These are phyloP conservation scores for Pyrus hybrid DNA, from an alignment of 331 rosid genomes.

Conservation along the genomic window DNA sequence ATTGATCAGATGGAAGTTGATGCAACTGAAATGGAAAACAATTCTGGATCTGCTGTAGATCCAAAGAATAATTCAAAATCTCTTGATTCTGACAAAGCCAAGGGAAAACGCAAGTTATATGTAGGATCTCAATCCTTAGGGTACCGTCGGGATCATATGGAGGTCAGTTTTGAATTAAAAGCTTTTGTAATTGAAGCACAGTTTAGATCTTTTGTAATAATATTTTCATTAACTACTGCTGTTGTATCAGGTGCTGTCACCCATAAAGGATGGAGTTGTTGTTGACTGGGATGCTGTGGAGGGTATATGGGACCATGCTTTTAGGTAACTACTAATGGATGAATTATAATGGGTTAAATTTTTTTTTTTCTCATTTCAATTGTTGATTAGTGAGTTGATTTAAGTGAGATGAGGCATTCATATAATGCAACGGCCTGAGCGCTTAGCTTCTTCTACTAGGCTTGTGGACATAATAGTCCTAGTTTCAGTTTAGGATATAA, in stretches of 20 bases:
- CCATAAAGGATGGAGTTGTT: slow-evolving; percentile 83
- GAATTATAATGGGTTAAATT: not conserved
- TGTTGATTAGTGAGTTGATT: not conserved
- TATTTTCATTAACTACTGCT: slow-evolving; percentile 2
- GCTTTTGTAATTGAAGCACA: not conserved
- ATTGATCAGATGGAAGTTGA: slow-evolving; percentile 93
- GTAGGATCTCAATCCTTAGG: slow-evolving; percentile 95
- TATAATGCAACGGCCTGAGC: not conserved
- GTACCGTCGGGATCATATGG: slow-evolving; percentile 89
- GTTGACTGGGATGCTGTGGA: slow-evolving; percentile 98
- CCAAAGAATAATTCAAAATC: slow-evolving; percentile 37
- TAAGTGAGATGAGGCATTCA: not conserved
- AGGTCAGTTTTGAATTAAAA: slow-evolving; percentile 36
- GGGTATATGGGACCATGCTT: slow-evolving; percentile 98
- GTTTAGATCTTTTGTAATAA: not conserved
- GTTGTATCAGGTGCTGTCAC: slow-evolving; percentile 62
- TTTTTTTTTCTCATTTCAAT: not conserved
- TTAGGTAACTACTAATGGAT: slow-evolving; percentile 47
- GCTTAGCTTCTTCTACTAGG: not conserved
- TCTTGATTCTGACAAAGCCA: slow-evolving; percentile 62
- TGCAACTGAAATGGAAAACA: slow-evolving; percentile 63
- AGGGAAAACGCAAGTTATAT: slow-evolving; percentile 72
- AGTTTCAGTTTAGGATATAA: not conserved
- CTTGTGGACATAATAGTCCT: not conserved
- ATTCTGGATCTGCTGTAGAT: slow-evolving; percentile 53